Evolutionary conservation across 2,329 filamentous ascomycete species (phyloP).

Genomic region (Aspergillus transmontanensis): DNA sequence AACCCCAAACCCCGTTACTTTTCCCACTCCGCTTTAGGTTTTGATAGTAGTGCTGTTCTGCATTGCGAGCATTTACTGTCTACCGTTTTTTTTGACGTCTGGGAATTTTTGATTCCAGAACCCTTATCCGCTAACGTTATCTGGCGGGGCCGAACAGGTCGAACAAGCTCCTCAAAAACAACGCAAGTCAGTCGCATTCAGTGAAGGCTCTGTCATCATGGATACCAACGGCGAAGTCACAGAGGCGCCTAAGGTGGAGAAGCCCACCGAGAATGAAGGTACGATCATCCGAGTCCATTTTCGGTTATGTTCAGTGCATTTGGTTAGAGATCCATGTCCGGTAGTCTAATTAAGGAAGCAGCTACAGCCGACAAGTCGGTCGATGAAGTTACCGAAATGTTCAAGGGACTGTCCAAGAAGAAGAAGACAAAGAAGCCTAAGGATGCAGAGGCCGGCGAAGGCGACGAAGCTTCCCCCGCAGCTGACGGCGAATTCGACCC

Average conservation of each 20-base stretch:
- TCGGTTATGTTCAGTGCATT: background rate
- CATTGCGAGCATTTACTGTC: background rate
- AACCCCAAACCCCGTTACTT: slow-evolving; percentile 24
- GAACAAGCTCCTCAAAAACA: slow-evolving; percentile 64
- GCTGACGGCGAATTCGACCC: slow-evolving; percentile 66
- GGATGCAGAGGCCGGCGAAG: slow-evolving; percentile 53
- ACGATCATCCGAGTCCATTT: slow-evolving; percentile 21
- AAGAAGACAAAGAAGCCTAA: slow-evolving; percentile 67
- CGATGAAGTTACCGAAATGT: slow-evolving; percentile 67
- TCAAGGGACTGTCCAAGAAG: slow-evolving; percentile 73
- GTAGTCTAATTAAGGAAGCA: slow-evolving; percentile 18
- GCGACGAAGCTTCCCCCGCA: slow-evolving; percentile 53
- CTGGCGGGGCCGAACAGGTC: slow-evolving; percentile 33
- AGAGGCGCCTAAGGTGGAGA: slow-evolving; percentile 69
- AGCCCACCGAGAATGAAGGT: slow-evolving; percentile 56
- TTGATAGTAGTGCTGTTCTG: slow-evolving; percentile 6
- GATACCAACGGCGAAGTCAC: slow-evolving; percentile 86
- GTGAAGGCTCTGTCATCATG: slow-evolving; percentile 82
- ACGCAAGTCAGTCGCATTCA: slow-evolving; percentile 93
- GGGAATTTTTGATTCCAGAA: slow-evolving; percentile 12
- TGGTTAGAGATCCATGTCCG: background rate
- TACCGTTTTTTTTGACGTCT: slow-evolving; percentile 3
- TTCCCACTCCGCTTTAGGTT: slow-evolving; percentile 14
- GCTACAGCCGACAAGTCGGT: slow-evolving; percentile 57
- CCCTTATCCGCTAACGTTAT: slow-evolving; percentile 30